Conservation (phyloP, 148 eudicot species). For the Oxyria digyna region DNA sequence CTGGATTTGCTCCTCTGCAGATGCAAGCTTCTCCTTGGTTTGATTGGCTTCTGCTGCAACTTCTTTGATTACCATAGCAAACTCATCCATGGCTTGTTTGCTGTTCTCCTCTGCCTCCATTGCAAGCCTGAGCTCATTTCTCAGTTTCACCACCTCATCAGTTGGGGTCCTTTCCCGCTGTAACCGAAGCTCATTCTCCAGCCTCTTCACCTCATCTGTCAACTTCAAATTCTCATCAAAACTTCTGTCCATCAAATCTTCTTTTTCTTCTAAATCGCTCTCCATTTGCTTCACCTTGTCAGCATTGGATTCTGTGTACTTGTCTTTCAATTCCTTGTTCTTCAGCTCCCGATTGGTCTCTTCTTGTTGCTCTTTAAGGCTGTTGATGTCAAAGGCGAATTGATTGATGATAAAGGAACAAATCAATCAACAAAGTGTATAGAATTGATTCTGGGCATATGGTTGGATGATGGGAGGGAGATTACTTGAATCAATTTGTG, state of each 20-base stretch:
- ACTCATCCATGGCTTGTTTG: conserved; percentile 76
- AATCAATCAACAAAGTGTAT: not conserved
- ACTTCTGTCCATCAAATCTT: not conserved
- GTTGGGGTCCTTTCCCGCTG: conserved; percentile 14
- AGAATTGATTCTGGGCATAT: not conserved
- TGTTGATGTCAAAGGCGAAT: not conserved
- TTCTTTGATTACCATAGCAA: conserved; percentile 70
- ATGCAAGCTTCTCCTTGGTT: conserved; percentile 38
- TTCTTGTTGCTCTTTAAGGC: no score
- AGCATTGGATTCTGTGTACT: not conserved
- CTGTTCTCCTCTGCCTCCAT: conserved; percentile 65
- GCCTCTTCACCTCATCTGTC: not conserved
- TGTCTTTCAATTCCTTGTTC: no score
- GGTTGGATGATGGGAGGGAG: not conserved
- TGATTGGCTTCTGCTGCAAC: conserved; percentile 50
- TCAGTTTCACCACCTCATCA: conserved; percentile 35
- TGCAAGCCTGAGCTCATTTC: conserved; percentile 37
- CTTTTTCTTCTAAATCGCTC: not conserved
- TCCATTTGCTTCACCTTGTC: conserved; percentile 1
- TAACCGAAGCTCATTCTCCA: conserved; percentile 19
- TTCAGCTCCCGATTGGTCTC: no score
- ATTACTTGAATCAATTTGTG: not conserved
- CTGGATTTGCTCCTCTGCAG: conserved; percentile 28
- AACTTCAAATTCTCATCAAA: not conserved
- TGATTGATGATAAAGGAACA: not conserved